Percentiles rank a stretch among this genome's conserved stretches.
Conservation (phyloP, 805 yeast species). For the Spathaspora gorwiae region DNA sequence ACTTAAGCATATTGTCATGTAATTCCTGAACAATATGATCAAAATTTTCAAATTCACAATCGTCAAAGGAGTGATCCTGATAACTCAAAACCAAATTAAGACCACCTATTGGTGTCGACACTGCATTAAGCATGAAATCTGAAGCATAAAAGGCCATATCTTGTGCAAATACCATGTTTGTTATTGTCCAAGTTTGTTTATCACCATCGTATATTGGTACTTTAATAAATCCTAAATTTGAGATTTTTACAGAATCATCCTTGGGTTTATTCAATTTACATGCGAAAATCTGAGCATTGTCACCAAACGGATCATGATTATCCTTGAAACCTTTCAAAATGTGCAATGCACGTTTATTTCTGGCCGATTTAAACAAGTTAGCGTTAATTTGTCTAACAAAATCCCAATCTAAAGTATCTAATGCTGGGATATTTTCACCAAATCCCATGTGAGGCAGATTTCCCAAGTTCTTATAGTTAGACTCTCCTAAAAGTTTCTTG, state of each 20-base stretch:
- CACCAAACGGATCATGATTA: constrained; percentile 8
- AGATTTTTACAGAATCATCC: constrained; percentile 29
- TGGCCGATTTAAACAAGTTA: constrained; percentile 13
- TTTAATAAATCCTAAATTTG: constrained; percentile 32
- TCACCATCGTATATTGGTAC: constrained; percentile 13
- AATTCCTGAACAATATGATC: constrained; percentile 18
- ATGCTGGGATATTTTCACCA: constrained; percentile 26
- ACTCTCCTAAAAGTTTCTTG: constrained; percentile 11
- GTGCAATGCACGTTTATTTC: constrained; percentile 22
- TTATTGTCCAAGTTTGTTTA: constrained; percentile 20
- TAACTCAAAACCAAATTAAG: constrained; percentile 31
- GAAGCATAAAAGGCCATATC: constrained; percentile 29
- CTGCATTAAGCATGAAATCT: constrained; percentile 31
- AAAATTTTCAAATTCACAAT: constrained; percentile 18
- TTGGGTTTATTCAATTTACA: constrained; percentile 18
- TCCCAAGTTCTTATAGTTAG: constrained; percentile 25
- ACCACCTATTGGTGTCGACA: constrained; percentile 29
- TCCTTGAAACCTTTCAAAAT: constrained; percentile 16
- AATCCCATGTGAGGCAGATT: constrained; percentile 31
- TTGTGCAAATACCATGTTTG: constrained; percentile 32
- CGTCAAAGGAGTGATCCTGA: constrained; percentile 23
- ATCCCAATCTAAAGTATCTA: constrained; percentile 30
- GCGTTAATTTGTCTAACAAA: constrained; percentile 17
- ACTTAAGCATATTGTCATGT: constrained; percentile 14
- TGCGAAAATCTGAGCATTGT: constrained; percentile 21